Evolutionary conservation across 306 rosid species (phyloP).

Genomic region (Prunus dulcis): DNA sequence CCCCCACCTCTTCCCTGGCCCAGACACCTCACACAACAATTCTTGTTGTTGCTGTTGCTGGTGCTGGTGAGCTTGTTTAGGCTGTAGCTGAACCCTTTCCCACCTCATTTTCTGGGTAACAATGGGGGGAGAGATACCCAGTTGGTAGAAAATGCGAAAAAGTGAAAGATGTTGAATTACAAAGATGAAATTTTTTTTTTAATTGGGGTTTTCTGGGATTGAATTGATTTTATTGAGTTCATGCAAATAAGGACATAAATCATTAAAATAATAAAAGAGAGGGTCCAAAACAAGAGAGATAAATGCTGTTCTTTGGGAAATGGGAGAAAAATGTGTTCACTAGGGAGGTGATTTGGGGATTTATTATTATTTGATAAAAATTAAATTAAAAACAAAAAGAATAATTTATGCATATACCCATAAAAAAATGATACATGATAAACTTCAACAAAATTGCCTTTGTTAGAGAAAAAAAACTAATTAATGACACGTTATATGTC

Average conservation of each 20-base stretch:
- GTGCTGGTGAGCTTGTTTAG: constrained; percentile 38
- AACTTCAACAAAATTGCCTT: too few species aligned
- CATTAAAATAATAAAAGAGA: not conserved
- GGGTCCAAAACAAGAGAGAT: not conserved
- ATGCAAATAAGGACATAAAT: not conserved
- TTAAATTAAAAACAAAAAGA: too few species aligned
- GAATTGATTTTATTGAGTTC: not conserved
- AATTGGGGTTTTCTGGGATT: not conserved
- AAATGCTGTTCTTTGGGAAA: not conserved
- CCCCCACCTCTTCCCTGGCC: constrained; percentile 99
- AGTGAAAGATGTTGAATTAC: constrained; percentile 10
- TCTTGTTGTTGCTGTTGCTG: not conserved
- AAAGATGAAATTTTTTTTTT: not conserved
- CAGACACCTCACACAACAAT: constrained; percentile 34
- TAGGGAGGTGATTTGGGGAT: too few species aligned
- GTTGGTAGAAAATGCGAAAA: not conserved
- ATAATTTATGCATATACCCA: too few species aligned
- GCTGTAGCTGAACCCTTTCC: constrained; percentile 62
- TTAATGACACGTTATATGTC: not conserved
- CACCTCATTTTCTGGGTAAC: constrained; percentile 72
- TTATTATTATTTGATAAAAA: too few species aligned
- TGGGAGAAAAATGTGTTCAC: not conserved
- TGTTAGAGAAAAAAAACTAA: too few species aligned
- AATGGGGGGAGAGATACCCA: not conserved
- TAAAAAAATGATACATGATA: too few species aligned